Percentiles rank a stretch among this genome's conserved stretches.
phyloP scores from a whole-genome alignment of 2,329 filamentous ascomycete genomes.

The Claviceps sp. region DNA sequence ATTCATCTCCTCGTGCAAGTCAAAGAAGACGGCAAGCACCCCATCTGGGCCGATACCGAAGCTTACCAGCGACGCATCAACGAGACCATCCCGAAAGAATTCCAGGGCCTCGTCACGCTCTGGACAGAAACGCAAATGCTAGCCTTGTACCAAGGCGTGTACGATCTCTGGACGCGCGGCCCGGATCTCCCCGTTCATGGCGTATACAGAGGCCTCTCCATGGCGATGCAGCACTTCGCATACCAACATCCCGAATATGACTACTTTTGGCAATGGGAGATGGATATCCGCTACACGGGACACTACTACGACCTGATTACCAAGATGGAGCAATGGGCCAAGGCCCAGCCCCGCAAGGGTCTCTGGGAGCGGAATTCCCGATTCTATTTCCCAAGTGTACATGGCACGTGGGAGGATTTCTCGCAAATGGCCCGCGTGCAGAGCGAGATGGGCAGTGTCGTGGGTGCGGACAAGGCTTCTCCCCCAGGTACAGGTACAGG shows the following conservation, averaged over 20 bases:
- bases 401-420: slow-evolving; percentile 72
- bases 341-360: slow-evolving; percentile 61
- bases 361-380: slow-evolving; percentile 69
- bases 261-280: slow-evolving; percentile 91
- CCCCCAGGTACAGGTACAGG: slow-evolving; percentile 6
- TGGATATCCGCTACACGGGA: slow-evolving; percentile 82
- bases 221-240: slow-evolving; percentile 91
- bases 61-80: slow-evolving; percentile 54
- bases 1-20: slow-evolving; percentile 78
- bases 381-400: slow-evolving; percentile 65
- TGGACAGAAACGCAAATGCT: slow-evolving; percentile 95
- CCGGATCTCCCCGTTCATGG: slow-evolving; percentile 71
- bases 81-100: slow-evolving; percentile 65
- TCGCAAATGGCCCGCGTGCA: slow-evolving; percentile 60
- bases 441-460: slow-evolving; percentile 54
- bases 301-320: slow-evolving; percentile 69
- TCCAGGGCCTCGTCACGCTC: slow-evolving; percentile 74
- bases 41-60: slow-evolving; percentile 64
- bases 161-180: slow-evolving; percentile 56
- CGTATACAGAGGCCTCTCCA: slow-evolving; percentile 82
- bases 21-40: slow-evolving; percentile 58
- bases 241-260: slow-evolving; percentile 81
- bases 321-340: slow-evolving; percentile 56
- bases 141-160: slow-evolving; percentile 75
- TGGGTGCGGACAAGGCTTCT: slow-evolving; percentile 25